Evolutionary conservation across 371 early-diverging fungal species (phyloP).

Genomic region (Neoconidiobolus thromboides): DNA sequence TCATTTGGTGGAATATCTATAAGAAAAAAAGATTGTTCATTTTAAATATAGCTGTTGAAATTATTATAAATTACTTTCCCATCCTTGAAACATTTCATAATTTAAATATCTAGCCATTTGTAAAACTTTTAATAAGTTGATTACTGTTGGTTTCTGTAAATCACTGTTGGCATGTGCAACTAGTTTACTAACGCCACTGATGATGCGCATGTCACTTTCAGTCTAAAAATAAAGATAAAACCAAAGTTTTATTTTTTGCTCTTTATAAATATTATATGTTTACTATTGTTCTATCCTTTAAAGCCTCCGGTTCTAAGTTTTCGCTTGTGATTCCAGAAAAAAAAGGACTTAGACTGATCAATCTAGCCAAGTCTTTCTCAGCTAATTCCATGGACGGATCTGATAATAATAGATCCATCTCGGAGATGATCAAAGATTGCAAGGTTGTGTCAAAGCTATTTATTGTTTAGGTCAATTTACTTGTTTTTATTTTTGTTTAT

Average conservation of each 20-base stretch:
- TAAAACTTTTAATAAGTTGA: neutral
- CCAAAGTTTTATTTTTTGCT: no score
- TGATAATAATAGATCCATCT: neutral
- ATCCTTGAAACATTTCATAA: neutral
- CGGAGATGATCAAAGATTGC: neutral
- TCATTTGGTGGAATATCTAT: conserved; percentile 3
- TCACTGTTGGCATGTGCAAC: neutral
- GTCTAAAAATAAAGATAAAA: neutral
- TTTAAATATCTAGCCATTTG: neutral
- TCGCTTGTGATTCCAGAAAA: neutral
- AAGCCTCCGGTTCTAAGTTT: no score
- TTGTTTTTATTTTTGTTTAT: no score
- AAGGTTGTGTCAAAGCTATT: neutral
- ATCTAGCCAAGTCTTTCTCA: neutral
- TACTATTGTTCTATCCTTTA: no score
- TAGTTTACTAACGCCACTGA: neutral
- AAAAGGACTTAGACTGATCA: neutral
- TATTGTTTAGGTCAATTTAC: no score
- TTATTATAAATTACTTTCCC: neutral
- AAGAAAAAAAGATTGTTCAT: neutral
- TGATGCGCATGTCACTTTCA: conserved; percentile 1
- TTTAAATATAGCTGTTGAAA: neutral
- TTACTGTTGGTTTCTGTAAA: neutral
- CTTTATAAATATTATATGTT: no score
- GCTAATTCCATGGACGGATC: neutral